Evolutionary conservation across 176 grass and related monocot species (phyloP).

Genomic region (Zea mays): DNA sequence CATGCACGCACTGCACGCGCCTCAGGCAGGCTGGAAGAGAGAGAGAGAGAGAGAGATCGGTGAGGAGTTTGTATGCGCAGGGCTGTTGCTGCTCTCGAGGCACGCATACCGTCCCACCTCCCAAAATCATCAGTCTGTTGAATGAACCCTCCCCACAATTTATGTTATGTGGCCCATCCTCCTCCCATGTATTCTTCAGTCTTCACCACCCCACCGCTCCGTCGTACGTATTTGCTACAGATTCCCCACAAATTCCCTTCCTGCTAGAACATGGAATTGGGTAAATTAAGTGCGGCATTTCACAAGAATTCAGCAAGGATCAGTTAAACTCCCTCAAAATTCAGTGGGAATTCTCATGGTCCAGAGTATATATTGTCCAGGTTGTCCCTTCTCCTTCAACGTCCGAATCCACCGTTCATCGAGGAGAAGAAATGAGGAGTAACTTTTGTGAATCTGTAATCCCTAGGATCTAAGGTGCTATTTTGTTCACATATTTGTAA

Average conservation of each 20-base stretch:
- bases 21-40: neutral
- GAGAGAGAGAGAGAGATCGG: neutral
- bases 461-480: too few species aligned
- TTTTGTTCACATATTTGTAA: too few species aligned
- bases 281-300: neutral
- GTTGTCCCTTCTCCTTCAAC: neutral
- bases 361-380: too few species aligned
- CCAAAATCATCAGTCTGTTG: conserved; percentile 46
- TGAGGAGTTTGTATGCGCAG: conserved; percentile 22
- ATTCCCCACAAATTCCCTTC: neutral
- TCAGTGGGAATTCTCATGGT: neutral
- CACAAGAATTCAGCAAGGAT: neutral
- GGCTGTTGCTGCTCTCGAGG: conserved; percentile 38
- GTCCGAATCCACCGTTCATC: neutral
- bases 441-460: neutral
- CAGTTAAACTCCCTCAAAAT: neutral
- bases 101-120: conserved; percentile 20
- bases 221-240: neutral
- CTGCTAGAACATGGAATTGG: neutral
- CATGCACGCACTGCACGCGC: conserved; percentile 2
- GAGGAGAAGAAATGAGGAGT: neutral
- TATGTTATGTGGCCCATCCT: neutral
- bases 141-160: conserved; percentile 20
- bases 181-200: too few species aligned
- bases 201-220: neutral